Base-by-base conservation (phyloP, 2,329 filamentous ascomycete species). In the Epichloe coenophiala region DNA sequence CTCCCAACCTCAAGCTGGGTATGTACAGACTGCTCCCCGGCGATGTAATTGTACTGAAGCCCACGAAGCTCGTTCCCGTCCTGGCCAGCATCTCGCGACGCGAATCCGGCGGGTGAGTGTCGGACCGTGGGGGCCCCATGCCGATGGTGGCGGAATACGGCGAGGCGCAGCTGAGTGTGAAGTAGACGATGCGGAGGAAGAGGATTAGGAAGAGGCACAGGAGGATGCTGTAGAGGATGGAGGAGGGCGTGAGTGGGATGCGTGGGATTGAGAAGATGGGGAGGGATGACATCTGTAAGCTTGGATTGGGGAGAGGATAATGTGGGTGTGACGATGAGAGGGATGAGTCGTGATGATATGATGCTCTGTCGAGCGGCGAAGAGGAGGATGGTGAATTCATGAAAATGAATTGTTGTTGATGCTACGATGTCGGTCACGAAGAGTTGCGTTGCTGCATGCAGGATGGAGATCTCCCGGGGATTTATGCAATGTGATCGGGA, bases 161-260 rank as follows among this genome's bases (percentile, higher is more conserved):
- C 11, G 27, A 39, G 17, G 19, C 19, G 36, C 21, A 36, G 27
- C 15, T 31, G 3, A 51, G 31, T 4, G 49, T 42, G 33, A 42
- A 51, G 37, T 43, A 46, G 21, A 40, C 27, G n/a, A 51, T 43
- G 37, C 38, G 49, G 27, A 51, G 40, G 37, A 51, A 42, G 21
- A 41, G 12, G 38, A 47, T 31, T 17, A 51, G 17, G 37, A 40
- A 51, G n/a, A 51, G 38, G 31, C 43, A 47, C 3, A 51, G 39
- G 21, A 51, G 49, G 38, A 51, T 15, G 23, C 37, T 33, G 27
- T 11, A 21, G 23, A 21, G 23, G 36, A 47, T 39, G 33, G 15
- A 36, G 17, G 49, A 9, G 19, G 45, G 39, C 13, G 17, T 45
- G 39, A 43, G 17, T 2, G 27, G 15, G 33, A 36, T 37, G 27